Conservation (phyloP, 2,329 filamentous ascomycete genomes). For the Zelopaecilomyces penicillatus region DNA sequence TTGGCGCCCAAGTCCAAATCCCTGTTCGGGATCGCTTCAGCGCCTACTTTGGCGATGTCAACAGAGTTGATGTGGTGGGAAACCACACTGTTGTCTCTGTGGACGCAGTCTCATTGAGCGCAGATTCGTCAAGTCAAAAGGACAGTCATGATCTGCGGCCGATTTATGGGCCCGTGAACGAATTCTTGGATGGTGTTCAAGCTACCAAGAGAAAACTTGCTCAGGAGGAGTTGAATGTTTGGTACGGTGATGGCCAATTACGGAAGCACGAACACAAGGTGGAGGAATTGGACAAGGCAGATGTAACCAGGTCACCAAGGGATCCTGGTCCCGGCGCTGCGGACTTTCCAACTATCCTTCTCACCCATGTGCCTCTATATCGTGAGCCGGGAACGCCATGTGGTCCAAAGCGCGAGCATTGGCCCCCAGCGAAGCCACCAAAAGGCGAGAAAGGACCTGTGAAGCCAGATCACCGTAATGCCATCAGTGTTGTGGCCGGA, state of each 20-base stretch:
- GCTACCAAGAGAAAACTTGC: constrained; percentile 58
- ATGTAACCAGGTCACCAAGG: constrained; percentile 20
- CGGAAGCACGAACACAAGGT: constrained; percentile 50
- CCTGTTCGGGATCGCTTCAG: constrained; percentile 76
- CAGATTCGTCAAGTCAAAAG: constrained; percentile 46
- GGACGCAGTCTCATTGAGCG: constrained; percentile 81
- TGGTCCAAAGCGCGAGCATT: constrained; percentile 76
- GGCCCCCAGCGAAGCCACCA: constrained; percentile 59
- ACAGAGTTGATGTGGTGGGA: constrained; percentile 80
- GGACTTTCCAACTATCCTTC: constrained; percentile 77
- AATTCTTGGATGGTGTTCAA: constrained; percentile 65
- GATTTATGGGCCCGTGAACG: constrained; percentile 68
- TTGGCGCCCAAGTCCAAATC: constrained; percentile 74
- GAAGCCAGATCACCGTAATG: constrained; percentile 61
- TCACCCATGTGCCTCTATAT: constrained; percentile 87
- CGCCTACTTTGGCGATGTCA: constrained; percentile 84
- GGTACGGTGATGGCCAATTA: constrained; percentile 51
- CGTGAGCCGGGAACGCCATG: constrained; percentile 77
- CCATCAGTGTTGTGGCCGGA: constrained; percentile 67
- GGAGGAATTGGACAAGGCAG: constrained; percentile 46
- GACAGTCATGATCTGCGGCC: constrained; percentile 42
- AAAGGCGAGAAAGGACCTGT: constrained; percentile 47
- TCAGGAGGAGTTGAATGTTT: constrained; percentile 57
- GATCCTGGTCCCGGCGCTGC: constrained; percentile 36
- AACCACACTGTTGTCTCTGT: constrained; percentile 95